Conservation (phyloP, 2,329 filamentous ascomycete species). For the Claviceps digitariae region DNA sequence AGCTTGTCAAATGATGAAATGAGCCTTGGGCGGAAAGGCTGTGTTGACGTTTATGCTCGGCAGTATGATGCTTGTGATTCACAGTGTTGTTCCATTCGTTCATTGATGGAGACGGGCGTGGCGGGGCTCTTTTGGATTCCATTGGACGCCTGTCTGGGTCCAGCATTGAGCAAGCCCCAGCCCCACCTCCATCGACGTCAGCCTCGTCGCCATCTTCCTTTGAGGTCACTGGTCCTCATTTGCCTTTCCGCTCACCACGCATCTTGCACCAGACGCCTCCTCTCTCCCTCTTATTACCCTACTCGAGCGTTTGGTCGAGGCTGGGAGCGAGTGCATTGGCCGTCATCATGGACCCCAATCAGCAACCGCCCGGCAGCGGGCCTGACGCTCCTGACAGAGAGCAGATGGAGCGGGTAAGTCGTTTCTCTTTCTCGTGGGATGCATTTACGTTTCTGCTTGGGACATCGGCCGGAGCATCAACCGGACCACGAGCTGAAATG, state of each 20-base stretch:
- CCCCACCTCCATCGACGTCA: background rate
- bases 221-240: background rate
- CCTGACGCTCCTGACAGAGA: conserved; percentile 43
- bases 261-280: background rate
- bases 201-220: background rate
- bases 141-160: no score
- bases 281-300: no score
- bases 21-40: no score
- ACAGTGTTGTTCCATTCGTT: no score
- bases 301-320: background rate
- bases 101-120: background rate
- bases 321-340: background rate
- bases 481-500: background rate
- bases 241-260: background rate
- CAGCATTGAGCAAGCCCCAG: no score
- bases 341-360: conserved; percentile 31
- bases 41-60: no score
- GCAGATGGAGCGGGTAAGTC: conserved; percentile 41
- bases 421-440: background rate
- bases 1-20: no score
- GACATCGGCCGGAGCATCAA: no score
- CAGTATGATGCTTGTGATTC: no score
- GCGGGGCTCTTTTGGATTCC: conserved; percentile 3
- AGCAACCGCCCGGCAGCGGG: conserved; percentile 25
- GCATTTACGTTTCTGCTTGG: background rate